Base-by-base conservation (phyloP, 257 asterid genomes). In the Echites panduratus region DNA sequence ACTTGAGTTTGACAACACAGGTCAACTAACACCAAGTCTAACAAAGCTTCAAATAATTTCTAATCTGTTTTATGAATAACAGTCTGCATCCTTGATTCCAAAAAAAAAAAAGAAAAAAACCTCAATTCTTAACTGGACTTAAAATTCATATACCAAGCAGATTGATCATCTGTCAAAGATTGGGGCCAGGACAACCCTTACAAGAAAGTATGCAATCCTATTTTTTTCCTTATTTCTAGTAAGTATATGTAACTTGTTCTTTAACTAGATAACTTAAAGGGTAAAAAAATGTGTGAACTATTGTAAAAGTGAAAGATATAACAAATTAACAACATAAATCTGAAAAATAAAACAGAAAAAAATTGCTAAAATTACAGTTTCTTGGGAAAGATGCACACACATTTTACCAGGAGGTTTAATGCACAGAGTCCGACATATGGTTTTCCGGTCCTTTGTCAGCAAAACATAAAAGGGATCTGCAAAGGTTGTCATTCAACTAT, bases 371-470 rank as follows among this genome's bases (percentile, higher is more conserved):
- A 43, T 11, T 17, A n/a, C 32, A 32, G 48, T 71, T 32, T 72
- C 26, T 19, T n/a, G 35, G 54, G 62, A 69, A 58, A 72, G 64
- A 56, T 20, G 22, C 65, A 66, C 93, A 45, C 85, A 89, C 96
- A 85, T 76, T 76, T 83, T 75, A 76, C 22, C 72, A 61, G 91
- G 90, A 72, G 87, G 85, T 78, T 77, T 70, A 53, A 69, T 29
- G 76, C 91, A 87, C 67, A 80, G 79, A 66, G 78, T 77, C 76
- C 84, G 77, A 47, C 89, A 82, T 54, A 89, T 89, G 32, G 48
- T 57, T 78, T 70, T 89, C 44, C 22, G 48, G 69, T 86, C 91
- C 85, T 86, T 89, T 10, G 74, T 80, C 79, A 89, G 80, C 79
- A 75, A 69, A 70, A 83, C 67, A 68, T 67, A 76, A 45, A 79